Conservation (phyloP, 768 basidiomycete genomes). For the Kwoniella sp. region DNA sequence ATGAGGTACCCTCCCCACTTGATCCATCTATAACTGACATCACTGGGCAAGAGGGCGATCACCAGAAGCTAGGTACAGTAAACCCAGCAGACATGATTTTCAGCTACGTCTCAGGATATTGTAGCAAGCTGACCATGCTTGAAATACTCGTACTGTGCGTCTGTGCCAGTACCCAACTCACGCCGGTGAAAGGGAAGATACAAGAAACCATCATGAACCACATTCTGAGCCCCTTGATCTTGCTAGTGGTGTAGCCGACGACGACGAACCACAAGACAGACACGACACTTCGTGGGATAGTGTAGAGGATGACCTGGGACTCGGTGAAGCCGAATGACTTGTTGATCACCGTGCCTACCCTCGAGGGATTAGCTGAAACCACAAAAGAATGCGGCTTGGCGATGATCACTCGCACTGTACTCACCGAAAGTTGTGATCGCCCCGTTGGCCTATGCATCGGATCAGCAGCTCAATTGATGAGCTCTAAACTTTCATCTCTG, state of each 20-base stretch:
- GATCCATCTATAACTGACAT: constrained; percentile 12
- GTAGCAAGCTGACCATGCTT: too few species aligned
- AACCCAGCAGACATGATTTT: too few species aligned
- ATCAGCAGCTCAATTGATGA: neutral
- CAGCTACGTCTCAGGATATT: too few species aligned
- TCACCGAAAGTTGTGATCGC: constrained; percentile 13
- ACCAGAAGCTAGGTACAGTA: constrained; percentile 1
- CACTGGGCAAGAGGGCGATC: constrained; percentile 22
- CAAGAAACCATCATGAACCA: constrained; percentile 12
- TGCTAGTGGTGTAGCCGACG: constrained; percentile 6
- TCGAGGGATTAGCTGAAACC: neutral
- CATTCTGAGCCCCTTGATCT: constrained; percentile 11
- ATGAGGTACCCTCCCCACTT: constrained; percentile 29
- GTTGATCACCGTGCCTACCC: constrained; percentile 20
- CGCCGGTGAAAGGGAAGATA: constrained; percentile 8
- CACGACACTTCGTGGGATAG: constrained; percentile 16
- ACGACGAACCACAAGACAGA: constrained; percentile 19
- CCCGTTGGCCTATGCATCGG: constrained; percentile 1
- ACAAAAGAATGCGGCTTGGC: neutral
- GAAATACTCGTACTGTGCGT: too few species aligned
- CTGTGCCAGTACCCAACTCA: too few species aligned
- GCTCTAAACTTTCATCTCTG: too few species aligned
- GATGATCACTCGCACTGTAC: neutral
- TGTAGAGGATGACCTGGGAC: constrained; percentile 28
- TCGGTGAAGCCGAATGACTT: constrained; percentile 18